Conservation (phyloP, 2,329 filamentous ascomycete species). For the Geoglossum cookeanum region DNA sequence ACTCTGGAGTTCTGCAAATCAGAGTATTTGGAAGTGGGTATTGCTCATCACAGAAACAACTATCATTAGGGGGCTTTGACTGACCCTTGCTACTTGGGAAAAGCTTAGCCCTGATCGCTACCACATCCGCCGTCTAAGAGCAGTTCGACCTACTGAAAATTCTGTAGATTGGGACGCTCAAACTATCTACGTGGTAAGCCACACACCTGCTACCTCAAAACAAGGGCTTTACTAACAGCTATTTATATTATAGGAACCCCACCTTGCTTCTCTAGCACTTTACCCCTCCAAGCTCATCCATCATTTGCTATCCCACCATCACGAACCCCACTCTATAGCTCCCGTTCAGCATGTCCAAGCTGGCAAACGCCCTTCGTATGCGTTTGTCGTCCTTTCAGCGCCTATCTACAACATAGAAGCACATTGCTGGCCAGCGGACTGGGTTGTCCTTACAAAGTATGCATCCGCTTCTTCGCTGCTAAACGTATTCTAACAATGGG, state of each 20-base stretch:
- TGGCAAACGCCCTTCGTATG: conserved; percentile 8
- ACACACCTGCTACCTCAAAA: background rate
- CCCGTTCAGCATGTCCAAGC: conserved; percentile 10
- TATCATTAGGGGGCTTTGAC: background rate
- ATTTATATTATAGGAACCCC: conserved; percentile 7
- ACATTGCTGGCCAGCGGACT: conserved; percentile 10
- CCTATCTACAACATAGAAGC: conserved; percentile 7
- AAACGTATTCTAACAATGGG: background rate
- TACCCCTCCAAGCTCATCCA: conserved; percentile 6
- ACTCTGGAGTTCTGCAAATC: background rate
- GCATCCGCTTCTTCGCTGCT: background rate
- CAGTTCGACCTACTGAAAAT: background rate
- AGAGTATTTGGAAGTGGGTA: background rate
- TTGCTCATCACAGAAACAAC: background rate
- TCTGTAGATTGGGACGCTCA: background rate
- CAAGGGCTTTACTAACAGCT: conserved; percentile 2
- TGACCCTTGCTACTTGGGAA: background rate
- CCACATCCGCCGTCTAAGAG: conserved; percentile 8
- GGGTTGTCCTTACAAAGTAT: conserved; percentile 12
- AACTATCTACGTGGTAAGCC: conserved; percentile 8
- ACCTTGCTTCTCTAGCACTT: conserved; percentile 8
- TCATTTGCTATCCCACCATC: conserved; percentile 1
- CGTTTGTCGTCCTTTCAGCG: conserved; percentile 10
- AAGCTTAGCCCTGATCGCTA: conserved; percentile 10
- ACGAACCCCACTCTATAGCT: conserved; percentile 5